Evolutionary conservation across 805 yeast genomes (phyloP), one percentile per base, ranked within the genome.

Genomic region (Wickerhamomyces alni): DNA sequence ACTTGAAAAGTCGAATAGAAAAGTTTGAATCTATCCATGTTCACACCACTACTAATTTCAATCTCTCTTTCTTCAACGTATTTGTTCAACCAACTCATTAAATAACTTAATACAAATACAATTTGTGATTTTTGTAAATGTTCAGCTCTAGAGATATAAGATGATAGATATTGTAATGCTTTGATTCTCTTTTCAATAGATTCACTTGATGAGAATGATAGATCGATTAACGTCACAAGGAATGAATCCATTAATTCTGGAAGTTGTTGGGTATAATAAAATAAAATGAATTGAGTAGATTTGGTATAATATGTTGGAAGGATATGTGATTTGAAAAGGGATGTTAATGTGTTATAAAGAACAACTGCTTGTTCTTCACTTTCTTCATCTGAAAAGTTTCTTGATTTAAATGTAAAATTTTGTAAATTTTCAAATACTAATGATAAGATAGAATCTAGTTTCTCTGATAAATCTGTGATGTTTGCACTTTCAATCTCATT

Each of bases 1-100:
- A 96, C 87, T 63, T 91, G 99, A 54, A 88, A 82, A 3, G 91
- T 85, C 8, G 96, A 86, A 58, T 91, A 91, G 46, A 93, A 85
- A 61, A 87, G 72, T 55, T 84, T 83, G 65, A 89, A 89, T 43
- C 95, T 71, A 49, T 87, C 94, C 95, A 89, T 86, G n/a, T 89
- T 88, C 24, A 72, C 63, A 17, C 65, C 63, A 42, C 73, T 78
- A 34, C 70, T 73, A 8, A 87, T 84, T 59, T 93, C 98, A 34
- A 69, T 65, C 59, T 91, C 98, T 51, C 98, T 73, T 60, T 89
- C 96, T 33, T 71, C 67, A 26, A 89, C 80, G 57, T 82, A 91
- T 47, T 82, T 75, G 50, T 82, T 77, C 46, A 91, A 65, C 96
- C 97, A 91, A 18, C 82, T 81, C 18, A 83, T 75, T 31, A 91